Evolutionary conservation across 768 basidiomycete genomes (phyloP).

Genomic region (Hydnum rufescens): DNA sequence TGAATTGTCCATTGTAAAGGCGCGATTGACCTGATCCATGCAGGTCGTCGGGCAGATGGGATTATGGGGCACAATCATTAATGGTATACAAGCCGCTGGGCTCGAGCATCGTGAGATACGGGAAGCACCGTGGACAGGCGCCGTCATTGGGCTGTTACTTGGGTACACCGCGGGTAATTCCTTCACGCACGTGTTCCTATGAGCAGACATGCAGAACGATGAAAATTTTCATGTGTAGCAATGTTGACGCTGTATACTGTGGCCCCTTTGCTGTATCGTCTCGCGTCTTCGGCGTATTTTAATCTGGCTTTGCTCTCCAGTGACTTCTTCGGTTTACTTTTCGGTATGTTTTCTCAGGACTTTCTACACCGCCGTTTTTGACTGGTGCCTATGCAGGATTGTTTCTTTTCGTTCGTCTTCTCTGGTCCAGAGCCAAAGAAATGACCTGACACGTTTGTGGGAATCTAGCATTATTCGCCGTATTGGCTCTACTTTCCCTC

Average conservation of each 20-base stretch:
- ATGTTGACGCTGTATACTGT: conserved; percentile 76
- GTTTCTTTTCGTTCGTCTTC: conserved; percentile 30
- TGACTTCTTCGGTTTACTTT: conserved; percentile 73
- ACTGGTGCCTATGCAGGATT: conserved; percentile 18
- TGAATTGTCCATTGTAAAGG: background rate
- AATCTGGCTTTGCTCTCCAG: conserved; percentile 73
- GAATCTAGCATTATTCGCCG: conserved; percentile 56
- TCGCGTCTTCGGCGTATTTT: conserved; percentile 71
- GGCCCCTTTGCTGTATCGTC: conserved; percentile 67
- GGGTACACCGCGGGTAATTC: conserved; percentile 29
- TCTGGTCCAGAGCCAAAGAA: conserved; percentile 9
- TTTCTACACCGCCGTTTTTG: conserved; percentile 5
- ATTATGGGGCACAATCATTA: conserved; percentile 67
- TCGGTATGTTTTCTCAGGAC: conserved; percentile 23
- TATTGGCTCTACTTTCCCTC: conserved; percentile 83
- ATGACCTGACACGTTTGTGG: background rate
- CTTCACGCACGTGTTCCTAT: background rate
- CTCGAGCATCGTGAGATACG: conserved; percentile 53
- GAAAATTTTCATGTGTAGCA: conserved; percentile 21
- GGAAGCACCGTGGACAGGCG: conserved; percentile 49
- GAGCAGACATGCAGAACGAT: too few relatives aligned
- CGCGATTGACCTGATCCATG: conserved; percentile 1
- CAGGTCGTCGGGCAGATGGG: conserved; percentile 68
- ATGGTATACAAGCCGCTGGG: conserved; percentile 49
- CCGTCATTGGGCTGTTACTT: conserved; percentile 34